A percentile compares a stretch with the other conserved stretches of the same genome.
phyloP scores from a whole-genome alignment of 1,284 basidiomycete species.

The Leccinum pachyderme region DNA sequence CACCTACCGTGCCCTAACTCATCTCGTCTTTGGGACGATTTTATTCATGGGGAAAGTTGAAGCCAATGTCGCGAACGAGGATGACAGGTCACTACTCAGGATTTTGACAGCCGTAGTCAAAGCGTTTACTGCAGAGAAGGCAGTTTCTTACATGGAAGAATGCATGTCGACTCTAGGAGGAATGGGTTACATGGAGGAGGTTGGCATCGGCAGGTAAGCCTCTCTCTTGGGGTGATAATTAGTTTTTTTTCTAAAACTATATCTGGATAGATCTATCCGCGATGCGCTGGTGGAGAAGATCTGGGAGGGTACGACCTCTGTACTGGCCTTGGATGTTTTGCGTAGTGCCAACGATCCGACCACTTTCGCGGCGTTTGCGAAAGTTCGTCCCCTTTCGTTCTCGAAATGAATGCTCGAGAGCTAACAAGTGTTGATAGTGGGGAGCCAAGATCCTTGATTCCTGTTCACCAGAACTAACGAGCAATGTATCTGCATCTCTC shows the following conservation, averaged over 20 bases:
- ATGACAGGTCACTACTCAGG: slow-evolving; percentile 55
- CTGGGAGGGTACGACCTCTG: slow-evolving; percentile 77
- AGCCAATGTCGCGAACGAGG: slow-evolving; percentile 46
- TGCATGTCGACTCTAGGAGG: slow-evolving; percentile 76
- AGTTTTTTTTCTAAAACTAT: neutral
- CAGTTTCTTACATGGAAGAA: slow-evolving; percentile 63
- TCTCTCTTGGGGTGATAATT: neutral
- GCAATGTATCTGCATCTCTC: slow-evolving; percentile 30
- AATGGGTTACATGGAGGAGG: slow-evolving; percentile 83
- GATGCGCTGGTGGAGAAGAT: slow-evolving; percentile 77
- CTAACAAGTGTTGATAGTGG: slow-evolving; percentile 47
- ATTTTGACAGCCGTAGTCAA: slow-evolving; percentile 72
- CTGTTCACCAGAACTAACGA: slow-evolving; percentile 35
- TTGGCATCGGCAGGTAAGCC: slow-evolving; percentile 57
- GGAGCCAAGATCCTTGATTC: slow-evolving; percentile 43
- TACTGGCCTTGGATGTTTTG: slow-evolving; percentile 66
- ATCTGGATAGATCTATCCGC: slow-evolving; percentile 44
- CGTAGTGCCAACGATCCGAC: slow-evolving; percentile 46
- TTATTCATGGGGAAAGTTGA: slow-evolving; percentile 63
- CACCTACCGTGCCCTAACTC: slow-evolving; percentile 63
- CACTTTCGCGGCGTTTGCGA: slow-evolving; percentile 38
- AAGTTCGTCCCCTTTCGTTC: slow-evolving; percentile 27
- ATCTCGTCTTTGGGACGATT: slow-evolving; percentile 59
- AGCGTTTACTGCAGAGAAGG: slow-evolving; percentile 68
- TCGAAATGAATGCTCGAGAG: neutral